Evolutionary conservation across 2,329 filamentous ascomycete genomes (phyloP).

Genomic region (Thelonectria discophora): DNA sequence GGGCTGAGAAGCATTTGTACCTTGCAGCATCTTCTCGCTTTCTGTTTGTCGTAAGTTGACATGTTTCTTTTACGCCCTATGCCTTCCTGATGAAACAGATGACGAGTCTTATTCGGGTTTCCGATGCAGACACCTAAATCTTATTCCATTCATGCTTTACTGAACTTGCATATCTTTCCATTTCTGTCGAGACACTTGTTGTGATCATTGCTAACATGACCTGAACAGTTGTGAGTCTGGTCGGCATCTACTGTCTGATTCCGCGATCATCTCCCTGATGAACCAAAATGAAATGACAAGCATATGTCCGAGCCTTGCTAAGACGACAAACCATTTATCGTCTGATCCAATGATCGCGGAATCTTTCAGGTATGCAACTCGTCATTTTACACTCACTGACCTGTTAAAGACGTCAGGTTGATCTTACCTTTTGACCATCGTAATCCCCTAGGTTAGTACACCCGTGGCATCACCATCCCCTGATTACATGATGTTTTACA

Average conservation of each 20-base stretch:
- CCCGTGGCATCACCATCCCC: not conserved
- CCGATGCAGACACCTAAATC: constrained; percentile 73
- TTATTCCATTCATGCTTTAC: constrained; percentile 78
- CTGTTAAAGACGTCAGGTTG: constrained; percentile 20
- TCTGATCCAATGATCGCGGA: constrained; percentile 41
- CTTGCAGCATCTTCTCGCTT: constrained; percentile 1
- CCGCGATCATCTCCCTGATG: constrained; percentile 69
- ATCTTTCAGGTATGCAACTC: constrained; percentile 26
- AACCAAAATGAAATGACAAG: constrained; percentile 90
- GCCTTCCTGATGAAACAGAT: constrained; percentile 65
- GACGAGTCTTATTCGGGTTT: constrained; percentile 82
- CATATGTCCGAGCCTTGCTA: constrained; percentile 89
- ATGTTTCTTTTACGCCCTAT: constrained; percentile 26
- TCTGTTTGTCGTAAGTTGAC: constrained; percentile 29
- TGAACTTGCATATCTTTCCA: constrained; percentile 44
- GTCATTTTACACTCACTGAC: constrained; percentile 38
- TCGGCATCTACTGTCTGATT: constrained; percentile 18
- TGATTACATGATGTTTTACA: constrained; percentile 50
- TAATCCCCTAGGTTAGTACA: constrained; percentile 42
- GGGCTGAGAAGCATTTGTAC: not conserved
- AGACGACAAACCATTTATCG: constrained; percentile 52
- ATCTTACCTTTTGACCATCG: not conserved
- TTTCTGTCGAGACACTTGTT: constrained; percentile 18
- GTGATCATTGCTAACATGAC: constrained; percentile 34
- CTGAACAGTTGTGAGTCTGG: constrained; percentile 38